These are phyloP conservation scores for Rheum nobile DNA, from an alignment of 148 eudicot genomes.

Conservation along the genomic window DNA sequence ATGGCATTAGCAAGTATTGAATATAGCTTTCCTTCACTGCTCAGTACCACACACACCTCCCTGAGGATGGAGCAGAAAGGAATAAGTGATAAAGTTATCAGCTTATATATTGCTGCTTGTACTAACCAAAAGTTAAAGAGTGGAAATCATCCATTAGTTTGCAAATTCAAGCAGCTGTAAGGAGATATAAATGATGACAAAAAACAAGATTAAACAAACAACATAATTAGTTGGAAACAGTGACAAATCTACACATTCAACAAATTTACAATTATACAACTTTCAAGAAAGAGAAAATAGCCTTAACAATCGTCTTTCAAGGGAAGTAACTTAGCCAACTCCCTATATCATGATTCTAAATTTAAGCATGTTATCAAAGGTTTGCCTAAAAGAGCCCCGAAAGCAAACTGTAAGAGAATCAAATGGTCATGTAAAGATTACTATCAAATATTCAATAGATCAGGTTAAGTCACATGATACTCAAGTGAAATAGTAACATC, in stretches of 20 bases:
- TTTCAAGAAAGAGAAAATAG: neutral
- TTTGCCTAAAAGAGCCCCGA: neutral
- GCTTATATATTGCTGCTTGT: neutral
- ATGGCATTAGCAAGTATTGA: slow-evolving; percentile 23
- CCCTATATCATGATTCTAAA: neutral
- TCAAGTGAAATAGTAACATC: neutral
- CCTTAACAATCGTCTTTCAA: neutral
- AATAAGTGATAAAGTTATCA: neutral
- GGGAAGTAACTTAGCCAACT: slow-evolving; percentile 1
- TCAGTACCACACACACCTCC: slow-evolving; percentile 43
- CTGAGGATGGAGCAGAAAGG: slow-evolving; percentile 21
- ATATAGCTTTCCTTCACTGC: slow-evolving; percentile 53
- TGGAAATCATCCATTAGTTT: neutral
- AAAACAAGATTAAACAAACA: neutral
- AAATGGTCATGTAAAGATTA: neutral
- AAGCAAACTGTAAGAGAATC: neutral
- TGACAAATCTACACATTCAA: neutral
- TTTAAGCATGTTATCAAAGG: neutral
- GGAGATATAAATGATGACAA: neutral
- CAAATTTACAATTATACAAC: neutral
- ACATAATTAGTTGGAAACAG: neutral
- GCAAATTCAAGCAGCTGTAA: neutral
- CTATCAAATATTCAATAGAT: neutral
- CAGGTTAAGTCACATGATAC: neutral
- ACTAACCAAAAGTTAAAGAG: neutral